Conservation (phyloP, 768 basidiomycete genomes). For the Termitomyces sp. region DNA sequence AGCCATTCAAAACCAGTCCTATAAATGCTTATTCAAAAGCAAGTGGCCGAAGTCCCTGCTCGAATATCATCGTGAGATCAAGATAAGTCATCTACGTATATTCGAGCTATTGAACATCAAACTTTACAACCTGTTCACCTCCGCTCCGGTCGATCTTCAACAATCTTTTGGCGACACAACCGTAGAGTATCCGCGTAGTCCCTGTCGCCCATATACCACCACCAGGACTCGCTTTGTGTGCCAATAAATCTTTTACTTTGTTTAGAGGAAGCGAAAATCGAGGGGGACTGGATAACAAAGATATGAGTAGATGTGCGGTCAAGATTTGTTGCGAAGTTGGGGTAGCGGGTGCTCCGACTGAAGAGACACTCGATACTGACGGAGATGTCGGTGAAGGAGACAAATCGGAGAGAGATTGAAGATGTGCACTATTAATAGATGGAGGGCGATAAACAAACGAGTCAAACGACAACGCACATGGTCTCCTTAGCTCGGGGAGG, state of each 20-base stretch:
- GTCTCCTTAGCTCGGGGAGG: constrained; percentile 54
- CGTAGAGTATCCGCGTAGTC: constrained; percentile 61
- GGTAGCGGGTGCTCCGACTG: constrained; percentile 20
- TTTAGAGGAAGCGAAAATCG: constrained; percentile 54
- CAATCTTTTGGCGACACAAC: constrained; percentile 76
- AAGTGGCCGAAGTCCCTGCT: background rate
- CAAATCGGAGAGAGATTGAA: constrained; percentile 48
- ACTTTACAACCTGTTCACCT: constrained; percentile 70
- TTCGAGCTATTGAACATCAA: constrained; percentile 39
- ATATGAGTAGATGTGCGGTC: constrained; percentile 59
- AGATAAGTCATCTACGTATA: background rate
- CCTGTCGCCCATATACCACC: constrained; percentile 33
- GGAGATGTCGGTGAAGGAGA: constrained; percentile 53
- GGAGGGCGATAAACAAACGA: constrained; percentile 1
- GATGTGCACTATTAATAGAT: constrained; percentile 36
- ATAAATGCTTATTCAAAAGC: background rate
- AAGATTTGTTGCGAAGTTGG: constrained; percentile 66
- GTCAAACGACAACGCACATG: constrained; percentile 35
- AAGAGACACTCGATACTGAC: constrained; percentile 47
- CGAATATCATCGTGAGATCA: background rate
- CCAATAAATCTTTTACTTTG: constrained; percentile 53
- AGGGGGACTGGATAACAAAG: constrained; percentile 48
- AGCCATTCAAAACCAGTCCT: background rate
- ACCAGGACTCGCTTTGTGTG: constrained; percentile 32
- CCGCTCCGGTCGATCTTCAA: constrained; percentile 72